Base-by-base conservation (phyloP, 2,329 filamentous ascomycete species). In the Myriosclerotinia curreyana region DNA sequence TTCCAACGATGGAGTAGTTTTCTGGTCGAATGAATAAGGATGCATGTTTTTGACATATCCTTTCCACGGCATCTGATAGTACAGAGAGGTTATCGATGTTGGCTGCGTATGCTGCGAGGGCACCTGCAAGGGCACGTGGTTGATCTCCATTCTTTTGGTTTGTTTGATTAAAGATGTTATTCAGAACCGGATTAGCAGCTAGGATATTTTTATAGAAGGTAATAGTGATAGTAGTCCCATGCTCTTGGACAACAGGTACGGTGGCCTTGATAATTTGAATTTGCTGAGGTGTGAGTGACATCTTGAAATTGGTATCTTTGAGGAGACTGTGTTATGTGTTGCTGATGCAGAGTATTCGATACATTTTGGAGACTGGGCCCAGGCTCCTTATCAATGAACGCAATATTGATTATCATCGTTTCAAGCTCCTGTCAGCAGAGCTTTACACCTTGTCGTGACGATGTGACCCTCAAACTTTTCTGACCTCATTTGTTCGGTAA, bases 31-130 rank as follows among this genome's bases (percentile, higher is more conserved):
- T 83, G 72, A 84, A 85, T n/a, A 93, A 80, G 1, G 85, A 88
- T 31, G 82, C 88, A 72, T 93, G 90, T 77, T 92, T 92, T 71
- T 92, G 85, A 64, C 86, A 87, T 68, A 94, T 92, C 71, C 87
- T 83, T 75, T 91, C 86, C 17, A 85, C 79, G 42, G 77, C 78
- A 40, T 82, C 79, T 15, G 74, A 74, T 5, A 92, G 79, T 25
- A 79, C 82, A 54, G 80, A 82, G 0, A 91, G 81, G 72, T 91
- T 82, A 75, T 91, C 88, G 72, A 93, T 88, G 75, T 91, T 81
- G 42, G 81, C 78, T 56, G 90, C 90, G 72, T 92, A 93, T 62
- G 88, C 87, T 69, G 88, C 84, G 8, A 94, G 82, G 1, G 89
- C 81, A 49, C 79, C 80, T 14, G 89, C 89, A 8, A 93, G 82